Evolutionary conservation across 2,329 filamentous ascomycete species (phyloP).

Genomic region (Trichoderma aggressivum): DNA sequence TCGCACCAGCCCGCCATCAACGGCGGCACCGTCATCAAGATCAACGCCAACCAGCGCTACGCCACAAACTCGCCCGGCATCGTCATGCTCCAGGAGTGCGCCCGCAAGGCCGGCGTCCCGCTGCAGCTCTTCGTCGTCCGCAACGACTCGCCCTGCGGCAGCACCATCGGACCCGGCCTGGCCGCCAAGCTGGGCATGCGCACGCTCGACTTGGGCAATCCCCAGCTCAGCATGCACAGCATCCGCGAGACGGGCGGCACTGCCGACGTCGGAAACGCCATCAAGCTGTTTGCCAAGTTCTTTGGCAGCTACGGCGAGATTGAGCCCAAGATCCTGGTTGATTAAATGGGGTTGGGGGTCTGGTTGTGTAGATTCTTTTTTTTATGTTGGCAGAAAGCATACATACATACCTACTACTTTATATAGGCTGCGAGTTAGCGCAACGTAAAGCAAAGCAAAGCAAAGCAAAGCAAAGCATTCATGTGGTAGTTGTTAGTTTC

Average conservation of each 20-base stretch:
- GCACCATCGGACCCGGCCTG: conserved; percentile 97
- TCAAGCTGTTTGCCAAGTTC: conserved; percentile 84
- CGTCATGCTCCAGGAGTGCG: conserved; percentile 84
- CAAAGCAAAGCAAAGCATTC: background rate
- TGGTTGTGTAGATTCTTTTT: background rate
- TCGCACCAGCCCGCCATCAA: conserved; percentile 95
- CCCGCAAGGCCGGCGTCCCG: conserved; percentile 70
- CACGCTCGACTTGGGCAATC: conserved; percentile 89
- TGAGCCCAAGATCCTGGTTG: conserved; percentile 78
- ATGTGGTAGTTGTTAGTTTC: background rate
- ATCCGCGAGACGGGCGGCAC: conserved; percentile 90
- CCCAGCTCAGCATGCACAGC: conserved; percentile 94
- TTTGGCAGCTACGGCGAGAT: conserved; percentile 79
- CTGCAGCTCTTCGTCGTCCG: conserved; percentile 94
- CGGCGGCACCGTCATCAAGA: conserved; percentile 92
- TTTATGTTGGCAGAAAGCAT: background rate
- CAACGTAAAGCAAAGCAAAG: background rate
- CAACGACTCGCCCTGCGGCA: conserved; percentile 92
- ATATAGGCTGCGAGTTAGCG: background rate
- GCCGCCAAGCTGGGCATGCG: conserved; percentile 80
- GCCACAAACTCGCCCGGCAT: conserved; percentile 96
- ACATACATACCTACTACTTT: too few relatives aligned
- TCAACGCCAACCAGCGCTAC: conserved; percentile 97
- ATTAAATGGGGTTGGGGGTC: conserved; percentile 46
- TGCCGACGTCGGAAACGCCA: conserved; percentile 80